Percentiles rank a stretch among this genome's conserved stretches.
These are phyloP conservation scores for Chenopodium album DNA, from an alignment of 148 eudicot species.

Conservation along the genomic window DNA sequence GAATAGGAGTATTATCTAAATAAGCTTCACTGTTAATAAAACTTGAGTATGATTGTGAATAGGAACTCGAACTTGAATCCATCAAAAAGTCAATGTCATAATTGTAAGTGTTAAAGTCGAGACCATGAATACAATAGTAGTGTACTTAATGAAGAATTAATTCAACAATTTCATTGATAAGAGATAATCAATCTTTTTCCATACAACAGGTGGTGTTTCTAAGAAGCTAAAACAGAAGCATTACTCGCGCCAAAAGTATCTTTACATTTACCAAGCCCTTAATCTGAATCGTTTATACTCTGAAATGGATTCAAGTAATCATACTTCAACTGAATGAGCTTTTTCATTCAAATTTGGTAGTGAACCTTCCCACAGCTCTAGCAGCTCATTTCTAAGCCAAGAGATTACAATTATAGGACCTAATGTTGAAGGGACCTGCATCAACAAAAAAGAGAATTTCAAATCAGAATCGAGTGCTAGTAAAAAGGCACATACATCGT, in stretches of 20 bases:
- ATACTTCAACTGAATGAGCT: slow-evolving; percentile 54
- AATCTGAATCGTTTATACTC: slow-evolving; percentile 1
- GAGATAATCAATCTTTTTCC: neutral
- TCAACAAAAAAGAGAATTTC: slow-evolving; percentile 11
- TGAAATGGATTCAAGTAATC: slow-evolving; percentile 19
- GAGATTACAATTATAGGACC: slow-evolving; percentile 76
- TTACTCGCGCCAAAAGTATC: slow-evolving; percentile 16
- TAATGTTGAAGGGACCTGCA: slow-evolving; percentile 85
- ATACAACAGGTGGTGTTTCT: slow-evolving; percentile 20
- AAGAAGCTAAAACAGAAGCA: slow-evolving; percentile 12
- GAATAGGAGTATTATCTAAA: no score
- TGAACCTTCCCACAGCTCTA: slow-evolving; percentile 95
- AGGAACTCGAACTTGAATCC: no score
- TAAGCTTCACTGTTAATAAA: no score
- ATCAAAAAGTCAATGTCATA: no score
- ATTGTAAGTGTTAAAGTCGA: no score
- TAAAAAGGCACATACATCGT: neutral
- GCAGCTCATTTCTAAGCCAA: slow-evolving; percentile 77
- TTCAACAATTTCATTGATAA: slow-evolving; percentile 5
- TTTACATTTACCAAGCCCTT: slow-evolving; percentile 29
- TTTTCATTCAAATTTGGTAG: slow-evolving; percentile 51
- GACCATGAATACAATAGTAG: neutral
- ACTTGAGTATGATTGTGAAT: no score
- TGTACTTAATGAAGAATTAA: neutral
- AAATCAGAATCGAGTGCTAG: neutral